Conservation (phyloP, 805 yeast genomes). For the Debaryomyces prosopidis region DNA sequence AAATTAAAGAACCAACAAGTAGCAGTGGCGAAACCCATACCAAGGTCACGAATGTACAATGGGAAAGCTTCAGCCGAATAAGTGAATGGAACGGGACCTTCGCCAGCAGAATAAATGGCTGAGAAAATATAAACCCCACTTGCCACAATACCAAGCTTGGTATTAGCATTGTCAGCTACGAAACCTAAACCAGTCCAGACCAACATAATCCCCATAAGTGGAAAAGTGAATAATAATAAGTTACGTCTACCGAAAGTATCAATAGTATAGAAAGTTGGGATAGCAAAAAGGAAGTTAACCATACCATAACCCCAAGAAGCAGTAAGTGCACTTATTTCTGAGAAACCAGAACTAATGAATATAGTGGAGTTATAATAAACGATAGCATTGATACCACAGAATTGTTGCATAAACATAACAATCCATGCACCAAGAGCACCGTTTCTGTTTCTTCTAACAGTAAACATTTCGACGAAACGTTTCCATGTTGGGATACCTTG, state of each 20-base stretch:
- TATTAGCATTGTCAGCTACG: slow-evolving; percentile 54
- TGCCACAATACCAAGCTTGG: slow-evolving; percentile 66
- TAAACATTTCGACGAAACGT: slow-evolving; percentile 58
- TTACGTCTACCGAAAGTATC: slow-evolving; percentile 76
- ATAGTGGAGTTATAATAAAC: slow-evolving; percentile 83
- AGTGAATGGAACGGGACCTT: slow-evolving; percentile 89
- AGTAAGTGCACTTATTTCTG: slow-evolving; percentile 60
- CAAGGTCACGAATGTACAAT: slow-evolving; percentile 73
- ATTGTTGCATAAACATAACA: slow-evolving; percentile 88
- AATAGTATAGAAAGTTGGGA: slow-evolving; percentile 80
- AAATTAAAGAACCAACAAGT: slow-evolving; percentile 76
- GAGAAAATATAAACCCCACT: slow-evolving; percentile 75
- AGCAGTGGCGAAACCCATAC: slow-evolving; percentile 78
- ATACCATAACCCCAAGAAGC: slow-evolving; percentile 89
- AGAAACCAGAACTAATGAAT: slow-evolving; percentile 66
- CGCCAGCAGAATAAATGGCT: slow-evolving; percentile 77
- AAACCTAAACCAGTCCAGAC: slow-evolving; percentile 70
- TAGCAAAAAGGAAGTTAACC: slow-evolving; percentile 75
- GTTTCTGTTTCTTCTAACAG: slow-evolving; percentile 78
- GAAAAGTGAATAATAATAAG: slow-evolving; percentile 58
- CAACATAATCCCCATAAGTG: slow-evolving; percentile 59
- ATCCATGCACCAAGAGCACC: slow-evolving; percentile 80
- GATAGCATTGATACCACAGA: slow-evolving; percentile 87
- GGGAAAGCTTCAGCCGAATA: slow-evolving; percentile 84
- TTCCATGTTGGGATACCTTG: slow-evolving; percentile 43